phyloP scores from a whole-genome alignment of 2,329 filamentous ascomycete species.

The Dactylellina cionopaga region DNA sequence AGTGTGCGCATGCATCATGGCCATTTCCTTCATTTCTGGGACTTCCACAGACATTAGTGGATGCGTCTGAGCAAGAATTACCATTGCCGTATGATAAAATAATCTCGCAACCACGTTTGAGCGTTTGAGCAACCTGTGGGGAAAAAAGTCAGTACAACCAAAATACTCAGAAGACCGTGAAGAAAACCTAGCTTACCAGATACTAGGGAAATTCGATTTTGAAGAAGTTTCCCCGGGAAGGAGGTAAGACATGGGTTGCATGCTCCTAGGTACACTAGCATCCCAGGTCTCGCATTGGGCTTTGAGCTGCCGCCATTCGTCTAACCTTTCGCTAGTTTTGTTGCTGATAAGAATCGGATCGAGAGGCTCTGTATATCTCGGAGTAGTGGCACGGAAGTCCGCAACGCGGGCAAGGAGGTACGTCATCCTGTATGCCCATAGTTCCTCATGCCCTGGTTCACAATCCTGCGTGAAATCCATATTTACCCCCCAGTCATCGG shows the following conservation, averaged over 20 bases:
- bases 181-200: constrained; percentile 72
- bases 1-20: constrained; percentile 79
- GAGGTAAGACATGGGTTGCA: constrained; percentile 85
- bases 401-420: constrained; percentile 88
- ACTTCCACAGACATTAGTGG: constrained; percentile 71
- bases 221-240: constrained; percentile 73
- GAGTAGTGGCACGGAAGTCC: constrained; percentile 79
- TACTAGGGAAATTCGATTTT: constrained; percentile 82
- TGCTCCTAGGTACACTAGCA: constrained; percentile 78
- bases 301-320: constrained; percentile 82
- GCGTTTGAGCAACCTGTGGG: constrained; percentile 74
- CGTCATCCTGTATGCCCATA: constrained; percentile 88
- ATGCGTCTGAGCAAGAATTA: constrained; percentile 81
- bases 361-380: constrained; percentile 57
- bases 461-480: constrained; percentile 73
- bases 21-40: constrained; percentile 75
- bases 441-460: constrained; percentile 72
- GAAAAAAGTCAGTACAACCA: background rate
- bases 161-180: too few relatives aligned
- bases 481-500: constrained; percentile 87
- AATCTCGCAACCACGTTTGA: constrained; percentile 82
- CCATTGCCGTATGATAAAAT: constrained; percentile 88
- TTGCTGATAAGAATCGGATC: constrained; percentile 53
- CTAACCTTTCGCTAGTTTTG: constrained; percentile 65
- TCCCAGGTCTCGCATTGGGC: constrained; percentile 86